Conservation (phyloP, 1,284 basidiomycete species). For the Naganishia albida region DNA sequence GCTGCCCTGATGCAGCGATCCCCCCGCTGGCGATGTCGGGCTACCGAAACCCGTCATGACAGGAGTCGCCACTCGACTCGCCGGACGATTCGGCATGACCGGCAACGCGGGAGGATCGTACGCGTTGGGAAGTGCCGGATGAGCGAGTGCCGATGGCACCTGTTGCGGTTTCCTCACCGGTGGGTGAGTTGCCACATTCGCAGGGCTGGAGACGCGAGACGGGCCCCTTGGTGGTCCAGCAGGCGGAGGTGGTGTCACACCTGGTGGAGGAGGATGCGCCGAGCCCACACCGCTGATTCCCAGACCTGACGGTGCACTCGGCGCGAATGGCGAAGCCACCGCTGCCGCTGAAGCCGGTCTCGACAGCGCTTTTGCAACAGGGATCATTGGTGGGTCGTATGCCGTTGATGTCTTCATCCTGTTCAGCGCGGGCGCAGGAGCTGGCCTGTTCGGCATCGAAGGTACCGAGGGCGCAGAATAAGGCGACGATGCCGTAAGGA, state of each 20-base stretch:
- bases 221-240: slow-evolving; percentile 29
- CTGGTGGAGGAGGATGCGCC: neutral
- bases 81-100: slow-evolving; percentile 19
- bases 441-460: neutral
- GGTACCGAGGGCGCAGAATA: neutral
- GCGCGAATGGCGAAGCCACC: slow-evolving; percentile 13
- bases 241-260: slow-evolving; percentile 28
- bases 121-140: slow-evolving; percentile 12
- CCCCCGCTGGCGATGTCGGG: neutral
- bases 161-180: slow-evolving; percentile 7
- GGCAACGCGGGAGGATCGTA: slow-evolving; percentile 28
- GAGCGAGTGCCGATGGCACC: slow-evolving; percentile 1
- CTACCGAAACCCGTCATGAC: neutral
- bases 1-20: neutral
- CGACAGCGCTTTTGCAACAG: slow-evolving; percentile 23
- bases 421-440: slow-evolving; percentile 14
- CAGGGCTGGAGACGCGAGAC: slow-evolving; percentile 12
- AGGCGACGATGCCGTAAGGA: slow-evolving; percentile 14
- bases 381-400: slow-evolving; percentile 33
- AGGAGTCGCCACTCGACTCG: slow-evolving; percentile 12
- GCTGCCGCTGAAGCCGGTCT: slow-evolving; percentile 31
- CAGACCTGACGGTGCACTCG: slow-evolving; percentile 2
- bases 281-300: neutral
- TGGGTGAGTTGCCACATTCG: neutral
- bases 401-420: slow-evolving; percentile 33